Evolutionary conservation across 164 flowering plant genomes (phyloP).

Genomic region (Chloranthus sessilifolius): DNA sequence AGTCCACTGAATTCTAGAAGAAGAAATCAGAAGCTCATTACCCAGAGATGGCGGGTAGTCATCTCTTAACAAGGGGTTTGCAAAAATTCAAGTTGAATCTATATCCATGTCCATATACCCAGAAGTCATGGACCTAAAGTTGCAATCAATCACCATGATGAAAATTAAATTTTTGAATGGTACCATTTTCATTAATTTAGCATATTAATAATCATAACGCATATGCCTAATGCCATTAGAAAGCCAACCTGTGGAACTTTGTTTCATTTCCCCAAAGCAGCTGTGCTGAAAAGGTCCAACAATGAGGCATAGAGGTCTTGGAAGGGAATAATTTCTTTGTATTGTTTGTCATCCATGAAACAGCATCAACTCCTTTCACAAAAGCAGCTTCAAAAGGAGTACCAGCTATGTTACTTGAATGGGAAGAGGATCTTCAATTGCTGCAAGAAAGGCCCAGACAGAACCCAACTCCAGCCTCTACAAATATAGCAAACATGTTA

Average conservation of each 20-base stretch:
- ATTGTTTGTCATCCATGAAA: constrained; percentile 97
- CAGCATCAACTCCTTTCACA: constrained; percentile 77
- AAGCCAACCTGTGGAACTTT: constrained; percentile 90
- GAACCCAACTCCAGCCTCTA: constrained; percentile 85
- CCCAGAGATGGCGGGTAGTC: no score
- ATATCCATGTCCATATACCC: no score
- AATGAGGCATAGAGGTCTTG: constrained; percentile 47
- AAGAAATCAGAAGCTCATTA: no score
- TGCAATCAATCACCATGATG: no score
- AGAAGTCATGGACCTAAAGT: no score
- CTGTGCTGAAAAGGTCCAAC: constrained; percentile 98
- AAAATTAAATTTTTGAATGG: no score
- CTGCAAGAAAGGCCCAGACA: constrained; percentile 95
- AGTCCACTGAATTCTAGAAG: no score
- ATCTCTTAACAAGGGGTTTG: no score
- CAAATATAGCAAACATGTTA: constrained; percentile 14
- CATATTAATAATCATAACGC: no score
- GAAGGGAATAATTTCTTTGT: constrained; percentile 52
- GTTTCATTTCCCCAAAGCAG: constrained; percentile 66
- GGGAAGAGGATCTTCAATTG: constrained; percentile 92
- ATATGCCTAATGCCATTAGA: no score
- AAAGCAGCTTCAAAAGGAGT: constrained; percentile 87
- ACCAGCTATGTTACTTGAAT: constrained; percentile 16
- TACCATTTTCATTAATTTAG: no score
- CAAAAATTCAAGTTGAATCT: no score